Evolutionary conservation across 108 stramenopile genomes (phyloP), one percentile per base, ranked within the genome.

Genomic region (Cylindrotheca fusiformis): DNA sequence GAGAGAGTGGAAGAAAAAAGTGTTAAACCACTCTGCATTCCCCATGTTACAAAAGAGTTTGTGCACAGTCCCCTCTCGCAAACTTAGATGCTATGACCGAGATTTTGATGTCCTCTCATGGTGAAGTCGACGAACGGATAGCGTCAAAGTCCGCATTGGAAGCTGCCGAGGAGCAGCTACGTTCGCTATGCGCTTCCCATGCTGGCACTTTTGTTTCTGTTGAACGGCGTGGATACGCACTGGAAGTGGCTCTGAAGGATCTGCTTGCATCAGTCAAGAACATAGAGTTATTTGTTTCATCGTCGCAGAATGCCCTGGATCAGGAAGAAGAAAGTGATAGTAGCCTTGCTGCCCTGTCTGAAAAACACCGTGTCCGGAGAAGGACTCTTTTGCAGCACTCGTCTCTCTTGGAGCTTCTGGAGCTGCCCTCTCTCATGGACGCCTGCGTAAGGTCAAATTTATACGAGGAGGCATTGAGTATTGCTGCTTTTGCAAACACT

Each of bases 341-440:
- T 24, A 75, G 83, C 6, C 54, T 93, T 52, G 86, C 87, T 6
- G 84, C 75, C 30, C 60, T 89, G 63, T 84, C 87, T 25, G 88
- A 93, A 67, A 85, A 84, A 41, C 87, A 89, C 51, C 81, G 91
- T 8, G 81, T 93, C 1, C 79, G 91, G 3, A 76, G 91, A 27
- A 63, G 91, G 58, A 93, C 87, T 20, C 59, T 93, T 27, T 58
- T 93, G 67, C 91, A 93, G 57, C 91, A 93, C 64, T 89, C 91
- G 4, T 81, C 85, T 4, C 63, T 93, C 46, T 63, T 93, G 67
- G 91, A 93, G 62, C 65, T 93, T 4, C 63, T 93, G 66, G 91
- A 93, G 54, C 67, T 93, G 0, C 91, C 91, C 1, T 89, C 87
- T 19, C 60, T 93, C 46, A 93, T 93, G 91, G 91, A 93, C 66